Evolutionary conservation across 148 eudicot species (phyloP).

Genomic region (Cornus controversa): DNA sequence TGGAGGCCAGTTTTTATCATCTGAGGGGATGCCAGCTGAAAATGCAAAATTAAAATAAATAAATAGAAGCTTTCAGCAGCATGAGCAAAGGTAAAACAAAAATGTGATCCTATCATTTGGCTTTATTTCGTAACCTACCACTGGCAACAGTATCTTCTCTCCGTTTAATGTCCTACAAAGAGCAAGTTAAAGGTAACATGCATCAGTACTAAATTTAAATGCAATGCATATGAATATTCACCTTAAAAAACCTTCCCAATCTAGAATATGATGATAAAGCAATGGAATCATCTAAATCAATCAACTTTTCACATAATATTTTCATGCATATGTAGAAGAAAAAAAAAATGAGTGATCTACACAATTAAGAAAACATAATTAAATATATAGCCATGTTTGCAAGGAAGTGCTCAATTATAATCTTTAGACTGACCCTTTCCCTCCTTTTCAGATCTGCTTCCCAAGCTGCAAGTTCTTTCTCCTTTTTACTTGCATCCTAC

Average conservation of each 20-base stretch:
- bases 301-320: background rate
- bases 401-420: background rate
- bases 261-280: background rate
- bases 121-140: conserved; percentile 33
- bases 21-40: conserved; percentile 47
- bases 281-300: background rate
- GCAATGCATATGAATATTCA: background rate
- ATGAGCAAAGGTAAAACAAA: background rate
- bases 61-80: background rate
- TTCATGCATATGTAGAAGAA: conserved; percentile 2
- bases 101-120: background rate
- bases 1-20: conserved; percentile 62
- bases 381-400: background rate
- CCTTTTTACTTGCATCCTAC: conserved; percentile 46
- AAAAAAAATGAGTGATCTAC: background rate
- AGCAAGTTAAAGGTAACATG: background rate
- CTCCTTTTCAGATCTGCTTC: conserved; percentile 43
- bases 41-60: background rate
- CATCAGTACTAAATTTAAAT: conserved; percentile 8
- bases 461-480: conserved; percentile 34
- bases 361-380: background rate
- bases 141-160: conserved; percentile 61
- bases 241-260: background rate
- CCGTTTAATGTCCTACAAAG: conserved; percentile 52
- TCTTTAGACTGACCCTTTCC: conserved; percentile 30